phyloP scores from a whole-genome alignment of 1,284 basidiomycete species.

The Tremellales sp. region DNA sequence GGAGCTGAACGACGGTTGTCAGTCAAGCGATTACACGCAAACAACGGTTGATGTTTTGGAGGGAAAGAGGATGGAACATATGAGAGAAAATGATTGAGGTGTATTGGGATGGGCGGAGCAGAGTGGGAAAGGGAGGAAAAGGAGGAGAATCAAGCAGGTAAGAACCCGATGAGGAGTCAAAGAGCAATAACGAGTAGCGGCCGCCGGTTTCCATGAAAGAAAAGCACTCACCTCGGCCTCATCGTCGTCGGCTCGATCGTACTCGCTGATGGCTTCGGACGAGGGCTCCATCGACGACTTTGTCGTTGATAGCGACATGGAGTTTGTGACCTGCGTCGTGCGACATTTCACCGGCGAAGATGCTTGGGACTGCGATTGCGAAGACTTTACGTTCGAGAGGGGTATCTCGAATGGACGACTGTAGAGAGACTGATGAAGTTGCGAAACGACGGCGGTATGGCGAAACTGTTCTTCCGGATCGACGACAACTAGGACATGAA shows the following conservation, averaged over 20 bases:
- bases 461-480: slow-evolving; percentile 33
- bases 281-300: too few relatives aligned
- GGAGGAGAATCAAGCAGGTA: too few relatives aligned
- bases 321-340: neutral
- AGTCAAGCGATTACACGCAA: neutral
- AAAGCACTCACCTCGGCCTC: neutral
- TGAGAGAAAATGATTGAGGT: neutral
- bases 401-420: slow-evolving; percentile 32
- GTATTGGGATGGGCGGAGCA: neutral
- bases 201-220: too few relatives aligned
- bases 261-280: too few relatives aligned
- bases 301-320: too few relatives aligned
- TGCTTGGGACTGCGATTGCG: neutral
- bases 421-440: slow-evolving; percentile 31
- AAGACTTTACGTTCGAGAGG: neutral
- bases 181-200: too few relatives aligned
- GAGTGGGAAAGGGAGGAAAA: slow-evolving; percentile 2
- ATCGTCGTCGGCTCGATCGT: neutral
- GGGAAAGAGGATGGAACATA: too few relatives aligned
- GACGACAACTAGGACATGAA: slow-evolving; percentile 26
- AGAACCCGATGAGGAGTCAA: too few relatives aligned
- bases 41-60: too few relatives aligned
- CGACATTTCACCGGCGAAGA: neutral
- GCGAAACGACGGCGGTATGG: slow-evolving; percentile 19
- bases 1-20: slow-evolving; percentile 18